Base-by-base conservation (phyloP, 768 basidiomycete genomes). In the Hypsizygus marmoreus region DNA sequence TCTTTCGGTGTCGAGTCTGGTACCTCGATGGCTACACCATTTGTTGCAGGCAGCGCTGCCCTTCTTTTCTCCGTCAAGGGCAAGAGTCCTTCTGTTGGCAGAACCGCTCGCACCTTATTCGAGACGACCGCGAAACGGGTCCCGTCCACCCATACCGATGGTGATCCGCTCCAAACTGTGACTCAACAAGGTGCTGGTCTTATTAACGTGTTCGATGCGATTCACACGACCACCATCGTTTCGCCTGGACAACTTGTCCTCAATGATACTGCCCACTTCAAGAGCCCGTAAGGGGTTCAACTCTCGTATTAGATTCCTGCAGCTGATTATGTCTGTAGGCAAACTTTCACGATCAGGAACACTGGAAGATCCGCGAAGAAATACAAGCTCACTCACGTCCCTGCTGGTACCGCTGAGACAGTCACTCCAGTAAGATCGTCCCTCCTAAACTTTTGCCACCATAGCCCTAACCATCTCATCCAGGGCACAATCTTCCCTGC, bases 191-290 rank as follows among this genome's bases (percentile, higher is more conserved):
- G 81, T 32, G 74, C 78, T 9, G 81, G 81, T 10, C 55, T 83
- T 37, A 66, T 86, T 43, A 69, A 86, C 47, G 78, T 80, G 10
- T 80, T 74, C 59, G 71, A 77, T 43, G 83, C 84, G 0, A 67
- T 86, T 35, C 71, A 76, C 40, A 65, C 75, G 4, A 74, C 70
- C 0, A 76, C 81, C 4, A 57, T 77, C 29, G 63, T 86, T 20
- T 72, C 75, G 4, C 82, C 81, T 4, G 71, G 74, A 11, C 76
- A 84, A 55, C 65, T 86, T n/a, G 53, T 79, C 28, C 62, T 84
- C 30, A 87, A 88, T 51, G 84, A 86, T 58, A 86, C 84, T 3
- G 72, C 77, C 6, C 68, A 82, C 56, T 78, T 80, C 59, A 62
- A 68, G 40, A 59, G 64, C 25, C 38, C 58, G 76, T 78, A 56